phyloP scores from a whole-genome alignment of 73 alveolate genomes.

The Paramecium primaurelia region DNA sequence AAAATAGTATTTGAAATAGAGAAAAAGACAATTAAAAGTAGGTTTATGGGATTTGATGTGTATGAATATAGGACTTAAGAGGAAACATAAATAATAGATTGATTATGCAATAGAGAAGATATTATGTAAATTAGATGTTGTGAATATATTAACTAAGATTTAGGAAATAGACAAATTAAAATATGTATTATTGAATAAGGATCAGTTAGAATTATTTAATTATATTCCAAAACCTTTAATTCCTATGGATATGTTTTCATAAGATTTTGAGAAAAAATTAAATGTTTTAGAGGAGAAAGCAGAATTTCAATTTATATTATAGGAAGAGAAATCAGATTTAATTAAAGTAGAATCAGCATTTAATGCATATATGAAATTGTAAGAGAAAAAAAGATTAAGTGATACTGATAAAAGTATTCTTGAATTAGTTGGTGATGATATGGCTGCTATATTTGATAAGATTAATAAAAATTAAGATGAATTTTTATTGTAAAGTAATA shows the following conservation, averaged over 20 bases:
- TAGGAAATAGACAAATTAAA: constrained; percentile 26
- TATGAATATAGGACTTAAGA: not conserved
- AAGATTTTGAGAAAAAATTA: not conserved
- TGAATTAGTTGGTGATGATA: not conserved
- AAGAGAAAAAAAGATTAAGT: not conserved
- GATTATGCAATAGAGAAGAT: not conserved
- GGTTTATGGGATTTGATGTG: not conserved
- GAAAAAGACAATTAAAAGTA: not conserved
- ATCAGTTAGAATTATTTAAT: not conserved
- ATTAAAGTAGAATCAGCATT: not conserved
- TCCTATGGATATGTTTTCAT: not conserved
- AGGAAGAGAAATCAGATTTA: not conserved
- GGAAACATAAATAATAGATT: not conserved
- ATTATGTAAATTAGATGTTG: not conserved
- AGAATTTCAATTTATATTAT: not conserved
- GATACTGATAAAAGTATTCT: not conserved
- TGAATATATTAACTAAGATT: not conserved
- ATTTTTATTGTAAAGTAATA: not conserved
- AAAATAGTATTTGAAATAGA: not conserved
- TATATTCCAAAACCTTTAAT: constrained; percentile 30
- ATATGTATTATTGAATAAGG: not conserved
- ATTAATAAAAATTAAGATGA: not conserved
- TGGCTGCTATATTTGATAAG: not conserved
- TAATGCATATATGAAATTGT: not conserved
- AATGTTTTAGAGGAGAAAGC: not conserved